Evolutionary conservation across 108 stramenopile species (phyloP), one percentile per base, ranked within the genome.

Genomic region (Stephanodiscus triporus): DNA sequence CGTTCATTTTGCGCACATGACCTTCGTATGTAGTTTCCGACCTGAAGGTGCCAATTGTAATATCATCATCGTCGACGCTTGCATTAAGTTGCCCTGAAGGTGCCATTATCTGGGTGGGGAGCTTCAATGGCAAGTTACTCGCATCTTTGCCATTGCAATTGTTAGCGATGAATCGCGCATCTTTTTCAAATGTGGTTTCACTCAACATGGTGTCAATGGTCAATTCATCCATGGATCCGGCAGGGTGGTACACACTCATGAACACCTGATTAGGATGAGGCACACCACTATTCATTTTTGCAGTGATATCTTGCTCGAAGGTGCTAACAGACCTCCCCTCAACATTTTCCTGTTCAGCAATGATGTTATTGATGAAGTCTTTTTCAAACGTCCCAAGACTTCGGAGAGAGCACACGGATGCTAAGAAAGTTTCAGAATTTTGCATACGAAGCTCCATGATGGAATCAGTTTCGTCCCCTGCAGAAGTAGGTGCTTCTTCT

Each of bases 171-270:
- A 5, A 22, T 23, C 66, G 49, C 13, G 77, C 70, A 50, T 79
- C 78, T 29, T 55, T 59, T 47, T 79, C 78, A 68, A 79, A 79
- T 16, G 78, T 79, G 23, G 78, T 73, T 51, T 79, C 78, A 26
- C 70, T 72, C 54, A 68, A 56, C 2, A 59, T 51, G 1, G 67
- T 23, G 1, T 30, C 72, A 10, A 73, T 1, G 6, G 73, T 74
- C 63, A 70, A 63, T 23, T 79, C 71, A 71, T 66, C 70, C 16
- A 45, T 29, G 24, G 26, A 37, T 0, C 32, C 51, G 4, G 19
- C 38, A 6, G 27, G 20, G 55, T 23, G 36, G 26, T 43, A 23
- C 27, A 14, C 32, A 19, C 27, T 20, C 5, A 19, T 7, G 17
- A 59, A 59, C 8, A 43, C 51, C 42, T 60, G 54, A 24, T 36